Conservation (phyloP, 2,329 filamentous ascomycete species). For the Phyllosticta citriasiana region DNA sequence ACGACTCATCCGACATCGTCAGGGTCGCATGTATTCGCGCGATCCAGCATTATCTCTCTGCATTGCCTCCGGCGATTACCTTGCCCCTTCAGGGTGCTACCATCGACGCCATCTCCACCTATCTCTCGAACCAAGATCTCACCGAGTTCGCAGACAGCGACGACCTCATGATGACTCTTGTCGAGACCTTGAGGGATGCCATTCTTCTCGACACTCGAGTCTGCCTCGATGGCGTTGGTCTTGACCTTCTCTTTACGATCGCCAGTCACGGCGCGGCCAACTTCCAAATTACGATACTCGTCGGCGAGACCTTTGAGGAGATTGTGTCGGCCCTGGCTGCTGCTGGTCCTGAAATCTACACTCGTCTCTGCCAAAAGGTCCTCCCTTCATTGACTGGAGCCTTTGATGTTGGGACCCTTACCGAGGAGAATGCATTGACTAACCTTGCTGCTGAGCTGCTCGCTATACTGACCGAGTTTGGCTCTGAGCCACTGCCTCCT, state of each 20-base stretch:
- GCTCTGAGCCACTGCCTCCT: slow-evolving; percentile 71
- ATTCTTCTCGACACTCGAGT: slow-evolving; percentile 71
- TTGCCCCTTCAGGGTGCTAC: slow-evolving; percentile 51
- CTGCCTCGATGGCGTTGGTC: slow-evolving; percentile 63
- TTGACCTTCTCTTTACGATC: slow-evolving; percentile 78
- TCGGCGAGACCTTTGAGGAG: slow-evolving; percentile 86
- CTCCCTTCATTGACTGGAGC: slow-evolving; percentile 79
- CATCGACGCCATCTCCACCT: slow-evolving; percentile 55
- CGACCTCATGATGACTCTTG: slow-evolving; percentile 81
- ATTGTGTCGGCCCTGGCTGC: slow-evolving; percentile 62
- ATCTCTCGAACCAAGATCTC: slow-evolving; percentile 70
- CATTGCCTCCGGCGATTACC: slow-evolving; percentile 40
- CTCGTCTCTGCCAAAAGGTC: slow-evolving; percentile 72
- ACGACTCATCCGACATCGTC: slow-evolving; percentile 75
- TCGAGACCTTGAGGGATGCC: slow-evolving; percentile 73
- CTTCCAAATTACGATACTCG: slow-evolving; percentile 80
- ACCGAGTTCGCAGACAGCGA: slow-evolving; percentile 79
- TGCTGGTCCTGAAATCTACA: slow-evolving; percentile 57
- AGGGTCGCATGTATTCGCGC: slow-evolving; percentile 87
- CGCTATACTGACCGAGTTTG: slow-evolving; percentile 69
- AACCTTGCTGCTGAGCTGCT: slow-evolving; percentile 83
- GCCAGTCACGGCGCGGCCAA: slow-evolving; percentile 82
- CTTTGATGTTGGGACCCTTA: slow-evolving; percentile 79
- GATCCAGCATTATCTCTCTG: slow-evolving; percentile 57
- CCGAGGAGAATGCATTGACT: slow-evolving; percentile 72